Percentiles rank a stretch among this genome's conserved stretches.
These are phyloP conservation scores for Plasmodium relictum DNA, from an alignment of 169 alveolate species.

Conservation along the genomic window DNA sequence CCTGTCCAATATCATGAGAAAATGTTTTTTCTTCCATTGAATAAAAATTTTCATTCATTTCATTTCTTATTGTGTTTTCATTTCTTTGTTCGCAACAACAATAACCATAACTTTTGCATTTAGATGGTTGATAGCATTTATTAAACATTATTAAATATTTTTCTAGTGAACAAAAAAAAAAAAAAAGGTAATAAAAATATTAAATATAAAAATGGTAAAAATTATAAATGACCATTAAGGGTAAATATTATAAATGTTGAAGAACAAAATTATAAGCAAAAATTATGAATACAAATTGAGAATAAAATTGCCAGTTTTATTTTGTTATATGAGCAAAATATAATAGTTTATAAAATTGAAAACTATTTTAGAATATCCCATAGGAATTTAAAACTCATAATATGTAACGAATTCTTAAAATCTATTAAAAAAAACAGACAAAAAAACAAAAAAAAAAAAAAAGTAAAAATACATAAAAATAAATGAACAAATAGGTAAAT, in stretches of 20 bases:
- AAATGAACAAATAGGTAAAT: no score
- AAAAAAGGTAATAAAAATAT: no score
- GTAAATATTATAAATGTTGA: neutral
- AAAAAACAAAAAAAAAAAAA: constrained; percentile 5
- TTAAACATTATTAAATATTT: neutral
- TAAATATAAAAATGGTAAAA: no score
- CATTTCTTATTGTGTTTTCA: neutral
- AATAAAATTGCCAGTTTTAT: no score
- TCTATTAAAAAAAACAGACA: constrained; percentile 11
- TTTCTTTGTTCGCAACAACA: neutral
- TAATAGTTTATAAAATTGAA: neutral
- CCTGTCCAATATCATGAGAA: neutral
- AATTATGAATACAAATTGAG: no score
- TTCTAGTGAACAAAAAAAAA: no score
- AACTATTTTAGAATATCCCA: neutral
- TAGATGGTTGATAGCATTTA: neutral
- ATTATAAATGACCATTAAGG: neutral
- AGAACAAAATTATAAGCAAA: no score
- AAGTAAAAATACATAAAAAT: neutral
- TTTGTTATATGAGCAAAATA: no score
- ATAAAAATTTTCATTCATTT: neutral
- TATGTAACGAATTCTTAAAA: constrained; percentile 3
- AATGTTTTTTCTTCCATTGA: neutral
- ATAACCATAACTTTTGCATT: neutral
- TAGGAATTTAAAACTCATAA: constrained; percentile 11